A percentile compares a stretch with the other conserved stretches of the same genome.
Conservation (phyloP, 257 asterid genomes). For the Fraxinus quadrangulata region DNA sequence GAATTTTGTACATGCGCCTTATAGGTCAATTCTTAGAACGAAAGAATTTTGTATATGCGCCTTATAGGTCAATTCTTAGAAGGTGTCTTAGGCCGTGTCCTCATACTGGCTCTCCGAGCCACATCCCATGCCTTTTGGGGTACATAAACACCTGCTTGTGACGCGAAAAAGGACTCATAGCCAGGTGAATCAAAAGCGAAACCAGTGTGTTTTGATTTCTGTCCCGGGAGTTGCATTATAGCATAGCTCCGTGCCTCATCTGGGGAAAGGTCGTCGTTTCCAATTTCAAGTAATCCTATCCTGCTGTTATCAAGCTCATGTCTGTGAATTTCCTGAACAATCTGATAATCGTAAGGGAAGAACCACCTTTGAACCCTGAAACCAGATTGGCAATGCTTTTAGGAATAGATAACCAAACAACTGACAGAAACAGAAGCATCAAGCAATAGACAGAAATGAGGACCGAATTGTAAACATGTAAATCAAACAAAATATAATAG, state of each 20-base stretch:
- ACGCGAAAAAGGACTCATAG: conserved; percentile 93
- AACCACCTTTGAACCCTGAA: conserved; percentile 96
- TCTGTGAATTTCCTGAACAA: conserved; percentile 92
- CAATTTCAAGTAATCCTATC: conserved; percentile 79
- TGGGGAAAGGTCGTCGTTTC: conserved; percentile 58
- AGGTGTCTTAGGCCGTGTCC: conserved; percentile 54
- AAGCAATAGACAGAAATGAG: not conserved
- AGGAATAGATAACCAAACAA: not conserved
- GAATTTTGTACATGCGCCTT: conserved; percentile 45
- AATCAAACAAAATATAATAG: not conserved
- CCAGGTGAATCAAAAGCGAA: conserved; percentile 99
- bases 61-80: conserved; percentile 37
- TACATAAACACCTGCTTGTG: conserved; percentile 91
- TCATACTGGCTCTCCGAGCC: conserved; percentile 97
- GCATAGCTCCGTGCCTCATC: conserved; percentile 91
- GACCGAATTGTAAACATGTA: not conserved
- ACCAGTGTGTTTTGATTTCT: conserved; percentile 90
- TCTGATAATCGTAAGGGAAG: conserved; percentile 91
- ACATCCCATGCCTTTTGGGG: conserved; percentile 99
- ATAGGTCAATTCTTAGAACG: conserved; percentile 36
- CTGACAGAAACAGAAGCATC: conserved; percentile 3
- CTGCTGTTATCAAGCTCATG: conserved; percentile 71
- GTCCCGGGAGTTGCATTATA: conserved; percentile 88
- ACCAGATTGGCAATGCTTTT: conserved; percentile 3
- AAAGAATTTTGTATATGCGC: conserved; percentile 45